phyloP scores from a whole-genome alignment of 768 basidiomycete species.

The Ramaria sp. region DNA sequence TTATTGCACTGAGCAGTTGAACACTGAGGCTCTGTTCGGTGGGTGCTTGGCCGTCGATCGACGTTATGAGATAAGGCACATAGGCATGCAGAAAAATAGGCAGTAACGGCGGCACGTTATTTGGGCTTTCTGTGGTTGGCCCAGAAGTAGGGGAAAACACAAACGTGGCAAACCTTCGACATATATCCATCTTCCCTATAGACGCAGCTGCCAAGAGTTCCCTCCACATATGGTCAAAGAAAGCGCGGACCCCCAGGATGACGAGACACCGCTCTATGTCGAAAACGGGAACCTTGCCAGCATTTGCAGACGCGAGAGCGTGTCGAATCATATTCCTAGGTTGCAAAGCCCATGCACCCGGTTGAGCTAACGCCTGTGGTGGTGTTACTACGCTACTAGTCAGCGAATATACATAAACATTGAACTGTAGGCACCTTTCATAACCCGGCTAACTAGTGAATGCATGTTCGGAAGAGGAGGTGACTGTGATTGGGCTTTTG shows the following conservation, averaged over 20 bases:
- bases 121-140: conserved; percentile 7
- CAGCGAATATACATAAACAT: not conserved
- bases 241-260: conserved; percentile 44
- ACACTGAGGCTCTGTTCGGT: conserved; percentile 43
- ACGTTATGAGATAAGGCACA: conserved; percentile 48
- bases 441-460: not conserved
- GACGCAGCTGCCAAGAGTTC: conserved; percentile 45
- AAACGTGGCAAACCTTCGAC: conserved; percentile 57
- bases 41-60: conserved; percentile 44
- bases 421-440: not conserved
- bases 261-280: conserved; percentile 61
- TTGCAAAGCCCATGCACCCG: conserved; percentile 37
- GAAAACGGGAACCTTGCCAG: conserved; percentile 52
- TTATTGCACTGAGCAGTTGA: conserved; percentile 54
- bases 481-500: conserved; percentile 14
- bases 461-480: conserved; percentile 2
- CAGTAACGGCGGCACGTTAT: conserved; percentile 46
- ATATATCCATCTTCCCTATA: conserved; percentile 50
- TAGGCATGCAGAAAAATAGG: conserved; percentile 63
- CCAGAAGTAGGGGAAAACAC: conserved; percentile 39
- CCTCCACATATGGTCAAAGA: conserved; percentile 59
- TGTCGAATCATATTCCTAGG: conserved; percentile 46
- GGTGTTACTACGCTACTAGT: not conserved
- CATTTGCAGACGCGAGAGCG: conserved; percentile 45
- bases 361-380: not conserved